Evolutionary conservation across 495 filamentous ascomycete species (phyloP).

Genomic region (Venustampulla echinocandica): DNA sequence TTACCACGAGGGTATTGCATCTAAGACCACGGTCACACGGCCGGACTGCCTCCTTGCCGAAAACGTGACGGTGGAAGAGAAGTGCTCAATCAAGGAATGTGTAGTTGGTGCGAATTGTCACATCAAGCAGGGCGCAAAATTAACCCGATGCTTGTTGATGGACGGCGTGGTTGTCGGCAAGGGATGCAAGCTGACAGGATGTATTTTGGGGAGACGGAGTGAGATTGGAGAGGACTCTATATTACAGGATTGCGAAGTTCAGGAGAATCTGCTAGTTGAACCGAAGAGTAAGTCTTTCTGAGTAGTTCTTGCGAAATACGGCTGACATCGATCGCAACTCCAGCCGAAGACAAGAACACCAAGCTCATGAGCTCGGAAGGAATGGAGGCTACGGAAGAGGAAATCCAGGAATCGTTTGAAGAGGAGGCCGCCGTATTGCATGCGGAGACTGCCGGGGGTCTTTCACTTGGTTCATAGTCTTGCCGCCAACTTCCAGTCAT

Average conservation of each 20-base stretch:
- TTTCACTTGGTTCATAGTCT: too few species aligned
- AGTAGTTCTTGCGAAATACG: too few species aligned
- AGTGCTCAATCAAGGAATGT: slow-evolving; percentile 76
- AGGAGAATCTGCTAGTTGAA: slow-evolving; percentile 74
- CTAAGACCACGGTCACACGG: slow-evolving; percentile 65
- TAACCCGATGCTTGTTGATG: slow-evolving; percentile 81
- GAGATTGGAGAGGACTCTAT: slow-evolving; percentile 67
- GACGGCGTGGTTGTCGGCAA: slow-evolving; percentile 77
- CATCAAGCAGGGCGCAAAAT: slow-evolving; percentile 68
- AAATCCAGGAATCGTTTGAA: not conserved
- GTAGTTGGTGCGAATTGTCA: slow-evolving; percentile 81
- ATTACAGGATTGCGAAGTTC: slow-evolving; percentile 82
- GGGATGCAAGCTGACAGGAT: slow-evolving; percentile 68
- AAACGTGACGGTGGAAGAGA: slow-evolving; percentile 78
- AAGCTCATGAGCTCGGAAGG: slow-evolving; percentile 81
- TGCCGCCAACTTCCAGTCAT: not conserved
- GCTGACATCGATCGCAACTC: too few species aligned
- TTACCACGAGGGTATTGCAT: slow-evolving; percentile 65
- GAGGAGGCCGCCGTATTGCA: too few species aligned
- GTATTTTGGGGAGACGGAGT: slow-evolving; percentile 67
- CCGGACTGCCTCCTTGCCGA: slow-evolving; percentile 70
- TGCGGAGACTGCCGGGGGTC: too few species aligned
- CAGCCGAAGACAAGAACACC: slow-evolving; percentile 71
- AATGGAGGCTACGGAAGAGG: slow-evolving; percentile 38
- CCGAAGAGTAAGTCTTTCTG: too few species aligned